These are phyloP conservation scores for Cyphellophora europaea DNA, from an alignment of 2,329 filamentous ascomycete genomes.

Conservation along the genomic window DNA sequence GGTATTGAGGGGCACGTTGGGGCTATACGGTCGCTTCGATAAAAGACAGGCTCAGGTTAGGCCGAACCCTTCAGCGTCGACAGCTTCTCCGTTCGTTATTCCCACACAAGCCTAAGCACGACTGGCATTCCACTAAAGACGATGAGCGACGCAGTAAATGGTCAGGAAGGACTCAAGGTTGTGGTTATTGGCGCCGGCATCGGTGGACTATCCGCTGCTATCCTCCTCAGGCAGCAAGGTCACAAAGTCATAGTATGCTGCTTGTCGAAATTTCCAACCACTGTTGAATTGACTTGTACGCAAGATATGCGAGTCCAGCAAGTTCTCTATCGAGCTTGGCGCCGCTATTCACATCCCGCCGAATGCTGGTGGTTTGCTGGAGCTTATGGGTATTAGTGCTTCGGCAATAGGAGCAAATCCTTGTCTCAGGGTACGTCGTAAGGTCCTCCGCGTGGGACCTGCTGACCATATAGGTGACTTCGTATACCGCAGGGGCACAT, in stretches of 20 bases:
- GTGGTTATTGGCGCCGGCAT: slow-evolving; percentile 27
- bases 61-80: too few species aligned
- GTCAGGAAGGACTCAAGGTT: slow-evolving; percentile 18
- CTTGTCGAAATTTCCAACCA: background rate
- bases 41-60: too few species aligned
- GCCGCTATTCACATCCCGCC: slow-evolving; percentile 56
- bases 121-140: too few species aligned
- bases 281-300: background rate
- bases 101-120: too few species aligned
- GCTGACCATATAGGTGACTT: too few species aligned
- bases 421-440: background rate
- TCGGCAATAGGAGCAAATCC: slow-evolving; percentile 31
- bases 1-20: too few species aligned
- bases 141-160: too few species aligned
- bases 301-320: slow-evolving; percentile 48
- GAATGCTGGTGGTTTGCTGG: slow-evolving; percentile 50
- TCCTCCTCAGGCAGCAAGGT: slow-evolving; percentile 44
- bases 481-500: too few species aligned
- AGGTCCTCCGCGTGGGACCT: too few species aligned
- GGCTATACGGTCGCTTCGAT: too few species aligned
- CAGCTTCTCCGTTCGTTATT: too few species aligned
- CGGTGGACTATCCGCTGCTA: slow-evolving; percentile 26
- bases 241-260: slow-evolving; percentile 41
- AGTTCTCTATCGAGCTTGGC: slow-evolving; percentile 39
- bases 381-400: slow-evolving; percentile 33